Evolutionary conservation across 306 rosid genomes (phyloP).

Genomic region (Abrus precatorius): DNA sequence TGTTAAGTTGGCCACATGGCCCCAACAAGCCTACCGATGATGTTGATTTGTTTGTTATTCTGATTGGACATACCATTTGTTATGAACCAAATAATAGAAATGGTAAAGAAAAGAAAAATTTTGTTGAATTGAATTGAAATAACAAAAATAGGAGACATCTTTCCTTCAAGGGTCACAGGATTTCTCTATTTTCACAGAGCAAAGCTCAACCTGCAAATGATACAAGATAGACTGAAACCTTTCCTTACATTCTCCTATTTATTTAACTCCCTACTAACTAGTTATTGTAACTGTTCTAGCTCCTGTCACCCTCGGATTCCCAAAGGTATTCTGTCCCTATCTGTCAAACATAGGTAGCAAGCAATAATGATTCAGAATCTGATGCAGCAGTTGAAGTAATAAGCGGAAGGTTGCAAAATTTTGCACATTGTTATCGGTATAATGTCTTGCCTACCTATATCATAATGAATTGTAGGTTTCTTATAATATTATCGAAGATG

Average conservation of each 20-base stretch:
- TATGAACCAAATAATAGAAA: too few relatives aligned
- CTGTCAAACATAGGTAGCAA: background rate
- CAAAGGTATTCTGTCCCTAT: slow-evolving; percentile 9
- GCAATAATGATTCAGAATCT: background rate
- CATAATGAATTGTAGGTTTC: background rate
- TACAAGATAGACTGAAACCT: too few relatives aligned
- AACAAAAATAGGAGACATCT: too few relatives aligned
- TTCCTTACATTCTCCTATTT: too few relatives aligned
- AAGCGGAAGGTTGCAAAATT: background rate
- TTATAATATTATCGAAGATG: background rate
- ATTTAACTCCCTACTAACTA: too few relatives aligned
- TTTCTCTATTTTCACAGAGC: too few relatives aligned
- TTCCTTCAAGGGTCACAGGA: too few relatives aligned
- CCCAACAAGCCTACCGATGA: background rate
- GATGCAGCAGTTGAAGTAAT: background rate
- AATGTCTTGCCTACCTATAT: background rate
- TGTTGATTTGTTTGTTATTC: slow-evolving; percentile 23
- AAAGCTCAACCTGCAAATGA: too few relatives aligned
- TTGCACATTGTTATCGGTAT: background rate
- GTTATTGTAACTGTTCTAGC: too few relatives aligned
- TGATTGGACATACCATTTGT: background rate
- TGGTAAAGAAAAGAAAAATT: too few relatives aligned
- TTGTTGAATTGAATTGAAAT: too few relatives aligned
- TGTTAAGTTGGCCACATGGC: background rate
- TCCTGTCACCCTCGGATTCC: background rate